These are phyloP conservation scores for Crepidotus sp. DNA, from an alignment of 1,284 basidiomycete genomes.

Conservation along the genomic window DNA sequence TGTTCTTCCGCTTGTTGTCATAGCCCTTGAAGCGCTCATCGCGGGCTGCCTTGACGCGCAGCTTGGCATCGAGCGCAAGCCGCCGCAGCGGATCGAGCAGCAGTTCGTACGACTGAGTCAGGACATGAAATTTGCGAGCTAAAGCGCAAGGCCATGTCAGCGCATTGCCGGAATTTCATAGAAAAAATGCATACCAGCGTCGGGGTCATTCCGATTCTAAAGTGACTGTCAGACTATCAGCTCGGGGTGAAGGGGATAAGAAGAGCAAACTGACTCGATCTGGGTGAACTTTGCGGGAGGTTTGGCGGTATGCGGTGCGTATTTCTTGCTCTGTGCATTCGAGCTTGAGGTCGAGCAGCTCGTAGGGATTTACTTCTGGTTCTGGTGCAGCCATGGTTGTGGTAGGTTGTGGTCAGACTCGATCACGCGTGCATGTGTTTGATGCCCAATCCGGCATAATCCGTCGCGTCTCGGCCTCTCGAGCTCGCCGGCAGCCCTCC, in stretches of 20 bases:
- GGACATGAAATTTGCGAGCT: conserved; percentile 79
- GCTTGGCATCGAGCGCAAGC: conserved; percentile 74
- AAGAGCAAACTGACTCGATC: conserved; percentile 48
- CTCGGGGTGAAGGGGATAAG: conserved; percentile 12
- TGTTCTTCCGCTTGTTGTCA: conserved; percentile 70
- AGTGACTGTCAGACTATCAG: conserved; percentile 21
- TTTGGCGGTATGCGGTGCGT: conserved; percentile 73
- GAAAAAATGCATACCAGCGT: conserved; percentile 35
- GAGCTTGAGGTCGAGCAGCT: conserved; percentile 55
- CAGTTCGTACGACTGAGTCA: conserved; percentile 80
- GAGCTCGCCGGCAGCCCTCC: background rate
- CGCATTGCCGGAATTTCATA: background rate
- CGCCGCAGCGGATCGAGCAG: conserved; percentile 78
- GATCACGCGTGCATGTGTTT: conserved; percentile 1
- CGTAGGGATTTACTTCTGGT: conserved; percentile 67
- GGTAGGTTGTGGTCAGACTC: background rate
- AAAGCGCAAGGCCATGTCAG: background rate
- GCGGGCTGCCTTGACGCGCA: conserved; percentile 63
- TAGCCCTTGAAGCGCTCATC: conserved; percentile 67
- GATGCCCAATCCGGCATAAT: background rate
- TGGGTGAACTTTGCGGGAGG: conserved; percentile 83
- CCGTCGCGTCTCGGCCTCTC: background rate
- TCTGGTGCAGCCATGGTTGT: conserved; percentile 19
- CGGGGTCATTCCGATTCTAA: conserved; percentile 72
- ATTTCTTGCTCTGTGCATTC: conserved; percentile 80